phyloP scores from a whole-genome alignment of 2,329 filamentous ascomycete species.

The Cryphonectria parasitica region DNA sequence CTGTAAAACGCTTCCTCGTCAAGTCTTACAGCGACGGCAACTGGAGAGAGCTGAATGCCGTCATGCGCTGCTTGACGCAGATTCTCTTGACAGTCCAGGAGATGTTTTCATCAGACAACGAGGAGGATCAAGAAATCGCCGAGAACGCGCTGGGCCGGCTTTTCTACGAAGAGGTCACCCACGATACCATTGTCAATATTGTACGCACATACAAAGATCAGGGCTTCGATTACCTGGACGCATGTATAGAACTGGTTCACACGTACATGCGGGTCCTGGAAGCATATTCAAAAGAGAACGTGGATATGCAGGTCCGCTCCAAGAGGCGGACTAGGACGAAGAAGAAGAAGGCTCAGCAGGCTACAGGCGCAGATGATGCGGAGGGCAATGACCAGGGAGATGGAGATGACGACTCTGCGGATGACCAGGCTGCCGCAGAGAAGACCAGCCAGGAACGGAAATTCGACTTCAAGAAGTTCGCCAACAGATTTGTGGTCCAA shows the following conservation, averaged over 20 bases:
- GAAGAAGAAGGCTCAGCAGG: slow-evolving; percentile 63
- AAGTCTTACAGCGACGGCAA: slow-evolving; percentile 78
- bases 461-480: slow-evolving; percentile 89
- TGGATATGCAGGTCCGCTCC: slow-evolving; percentile 89
- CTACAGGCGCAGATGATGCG: slow-evolving; percentile 38
- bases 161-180: slow-evolving; percentile 97
- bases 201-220: slow-evolving; percentile 89
- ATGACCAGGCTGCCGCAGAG: slow-evolving; percentile 74
- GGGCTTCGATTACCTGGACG: slow-evolving; percentile 90
- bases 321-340: slow-evolving; percentile 74
- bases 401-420: slow-evolving; percentile 69
- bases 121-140: slow-evolving; percentile 97
- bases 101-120: slow-evolving; percentile 80
- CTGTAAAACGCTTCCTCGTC: slow-evolving; percentile 82
- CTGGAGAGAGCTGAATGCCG: slow-evolving; percentile 84
- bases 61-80: slow-evolving; percentile 94
- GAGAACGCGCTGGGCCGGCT: slow-evolving; percentile 96
- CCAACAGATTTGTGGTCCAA: slow-evolving; percentile 80
- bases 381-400: slow-evolving; percentile 55
- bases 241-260: slow-evolving; percentile 86
- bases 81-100: slow-evolving; percentile 91
- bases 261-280: slow-evolving; percentile 93
- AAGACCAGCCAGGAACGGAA: slow-evolving; percentile 79
- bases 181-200: slow-evolving; percentile 83
- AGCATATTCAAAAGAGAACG: slow-evolving; percentile 91